Percentiles rank a stretch among this genome's conserved stretches.
Evolutionary conservation across 306 rosid genomes (phyloP).

Genomic region (Lupinus albus): DNA sequence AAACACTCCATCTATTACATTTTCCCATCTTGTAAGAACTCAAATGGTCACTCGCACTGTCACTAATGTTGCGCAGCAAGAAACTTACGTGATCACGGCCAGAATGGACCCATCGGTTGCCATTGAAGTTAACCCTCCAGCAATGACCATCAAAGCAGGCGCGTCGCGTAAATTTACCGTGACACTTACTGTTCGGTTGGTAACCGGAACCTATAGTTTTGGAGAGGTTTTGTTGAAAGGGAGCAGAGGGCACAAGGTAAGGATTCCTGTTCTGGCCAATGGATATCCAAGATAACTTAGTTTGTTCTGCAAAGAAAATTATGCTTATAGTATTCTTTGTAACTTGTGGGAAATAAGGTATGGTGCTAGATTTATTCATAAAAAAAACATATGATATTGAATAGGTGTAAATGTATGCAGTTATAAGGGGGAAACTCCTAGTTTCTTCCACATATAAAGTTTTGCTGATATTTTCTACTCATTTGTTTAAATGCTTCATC

Average conservation of each 20-base stretch:
- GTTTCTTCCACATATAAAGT: slow-evolving; percentile 64
- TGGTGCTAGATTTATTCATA: slow-evolving; percentile 56
- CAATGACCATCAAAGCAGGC: slow-evolving; percentile 80
- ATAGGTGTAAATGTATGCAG: slow-evolving; percentile 72
- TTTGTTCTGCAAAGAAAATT: slow-evolving; percentile 10
- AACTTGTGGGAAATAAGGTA: slow-evolving; percentile 78
- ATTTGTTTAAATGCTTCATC: slow-evolving; percentile 7
- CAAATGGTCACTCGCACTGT: slow-evolving; percentile 69
- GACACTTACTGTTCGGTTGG: slow-evolving; percentile 75
- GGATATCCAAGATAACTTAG: slow-evolving; percentile 69
- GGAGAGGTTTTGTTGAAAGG: slow-evolving; percentile 94
- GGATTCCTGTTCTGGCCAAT: slow-evolving; percentile 89
- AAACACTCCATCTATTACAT: slow-evolving; percentile 82
- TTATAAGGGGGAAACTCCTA: slow-evolving; percentile 46
- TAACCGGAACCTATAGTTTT: slow-evolving; percentile 80
- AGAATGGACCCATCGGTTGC: slow-evolving; percentile 91
- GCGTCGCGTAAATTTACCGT: slow-evolving; percentile 72
- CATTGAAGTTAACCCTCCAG: slow-evolving; percentile 80
- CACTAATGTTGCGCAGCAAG: slow-evolving; percentile 86
- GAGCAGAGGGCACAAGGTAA: slow-evolving; percentile 91
- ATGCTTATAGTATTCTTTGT: slow-evolving; percentile 89
- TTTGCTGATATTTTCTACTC: slow-evolving; percentile 55
- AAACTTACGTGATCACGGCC: slow-evolving; percentile 73
- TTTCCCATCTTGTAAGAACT: slow-evolving; percentile 81
- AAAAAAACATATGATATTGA: slow-evolving; percentile 51